Evolutionary conservation across 139 green algal species (phyloP).

Genomic region (Chlamydomonas sp.): DNA sequence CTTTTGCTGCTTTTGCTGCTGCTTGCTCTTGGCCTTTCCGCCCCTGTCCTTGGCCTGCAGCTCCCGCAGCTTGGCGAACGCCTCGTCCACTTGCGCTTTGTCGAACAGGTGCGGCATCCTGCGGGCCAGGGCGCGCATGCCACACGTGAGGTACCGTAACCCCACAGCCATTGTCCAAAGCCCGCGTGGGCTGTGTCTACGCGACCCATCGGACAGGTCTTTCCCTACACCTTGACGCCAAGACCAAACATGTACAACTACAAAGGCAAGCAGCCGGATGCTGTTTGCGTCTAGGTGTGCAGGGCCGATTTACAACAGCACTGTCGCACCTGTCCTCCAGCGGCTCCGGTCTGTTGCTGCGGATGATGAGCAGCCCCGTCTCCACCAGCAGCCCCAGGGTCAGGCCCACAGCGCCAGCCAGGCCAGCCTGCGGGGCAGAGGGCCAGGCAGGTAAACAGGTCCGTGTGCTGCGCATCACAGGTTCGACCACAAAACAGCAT

Average conservation of each 20-base stretch:
- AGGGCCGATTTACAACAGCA: background rate
- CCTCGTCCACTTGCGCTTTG: conserved; percentile 11
- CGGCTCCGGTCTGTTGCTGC: conserved; percentile 52
- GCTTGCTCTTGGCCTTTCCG: background rate
- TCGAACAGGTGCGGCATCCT: conserved; percentile 41
- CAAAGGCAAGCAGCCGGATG: background rate
- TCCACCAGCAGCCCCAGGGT: conserved; percentile 71
- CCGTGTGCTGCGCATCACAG: background rate
- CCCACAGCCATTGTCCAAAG: background rate
- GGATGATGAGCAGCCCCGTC: conserved; percentile 73
- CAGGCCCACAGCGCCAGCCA: conserved; percentile 63
- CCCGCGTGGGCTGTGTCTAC: background rate
- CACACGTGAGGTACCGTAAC: background rate
- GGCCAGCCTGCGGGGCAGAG: conserved; percentile 25
- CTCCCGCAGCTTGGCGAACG: conserved; percentile 1
- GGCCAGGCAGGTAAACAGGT: background rate
- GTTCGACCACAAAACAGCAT: no score
- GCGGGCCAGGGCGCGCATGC: background rate
- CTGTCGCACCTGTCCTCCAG: conserved; percentile 40
- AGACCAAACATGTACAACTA: no score
- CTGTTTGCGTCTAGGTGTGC: background rate
- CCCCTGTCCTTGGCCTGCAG: background rate
- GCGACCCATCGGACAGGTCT: no score
- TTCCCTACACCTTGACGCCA: no score
- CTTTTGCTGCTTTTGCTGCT: background rate